A percentile compares a stretch with the other conserved stretches of the same genome.
These are phyloP conservation scores for Rhizophora mangle DNA, from an alignment of 345 rosid genomes.

Conservation along the genomic window DNA sequence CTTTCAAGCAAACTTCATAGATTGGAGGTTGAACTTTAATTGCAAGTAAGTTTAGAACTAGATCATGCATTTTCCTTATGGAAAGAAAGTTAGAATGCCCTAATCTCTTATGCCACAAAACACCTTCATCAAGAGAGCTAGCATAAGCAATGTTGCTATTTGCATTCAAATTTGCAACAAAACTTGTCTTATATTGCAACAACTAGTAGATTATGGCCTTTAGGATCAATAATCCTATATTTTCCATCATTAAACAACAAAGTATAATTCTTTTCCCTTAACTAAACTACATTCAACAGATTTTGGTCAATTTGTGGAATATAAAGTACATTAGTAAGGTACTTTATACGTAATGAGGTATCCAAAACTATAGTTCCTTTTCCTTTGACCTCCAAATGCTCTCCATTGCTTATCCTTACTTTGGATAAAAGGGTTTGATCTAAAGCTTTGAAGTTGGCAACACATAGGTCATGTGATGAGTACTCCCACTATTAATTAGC, in stretches of 20 bases:
- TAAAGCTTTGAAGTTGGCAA: too few relatives aligned
- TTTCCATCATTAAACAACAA: too few relatives aligned
- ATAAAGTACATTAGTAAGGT: background rate
- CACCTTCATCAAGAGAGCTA: background rate
- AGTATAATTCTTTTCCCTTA: too few relatives aligned
- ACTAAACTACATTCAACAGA: background rate
- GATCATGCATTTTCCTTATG: background rate
- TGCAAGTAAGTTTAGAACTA: background rate
- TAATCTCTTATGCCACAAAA: background rate
- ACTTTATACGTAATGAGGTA: background rate
- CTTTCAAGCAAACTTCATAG: background rate
- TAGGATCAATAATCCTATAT: background rate
- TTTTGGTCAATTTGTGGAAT: background rate
- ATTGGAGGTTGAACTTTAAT: background rate
- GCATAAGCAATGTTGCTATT: fast-evolving
- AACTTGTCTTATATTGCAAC: background rate
- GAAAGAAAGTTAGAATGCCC: background rate
- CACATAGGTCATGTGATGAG: too few relatives aligned
- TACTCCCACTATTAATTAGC: too few relatives aligned
- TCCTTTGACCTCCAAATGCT: background rate
- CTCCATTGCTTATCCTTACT: too few relatives aligned
- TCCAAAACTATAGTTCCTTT: background rate
- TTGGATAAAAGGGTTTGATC: too few relatives aligned
- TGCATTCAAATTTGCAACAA: background rate
- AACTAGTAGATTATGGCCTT: background rate